A percentile compares a stretch with the other conserved stretches of the same genome.
Evolutionary conservation across 345 rosid species (phyloP).

Genomic region (Syzygium oleosum): DNA sequence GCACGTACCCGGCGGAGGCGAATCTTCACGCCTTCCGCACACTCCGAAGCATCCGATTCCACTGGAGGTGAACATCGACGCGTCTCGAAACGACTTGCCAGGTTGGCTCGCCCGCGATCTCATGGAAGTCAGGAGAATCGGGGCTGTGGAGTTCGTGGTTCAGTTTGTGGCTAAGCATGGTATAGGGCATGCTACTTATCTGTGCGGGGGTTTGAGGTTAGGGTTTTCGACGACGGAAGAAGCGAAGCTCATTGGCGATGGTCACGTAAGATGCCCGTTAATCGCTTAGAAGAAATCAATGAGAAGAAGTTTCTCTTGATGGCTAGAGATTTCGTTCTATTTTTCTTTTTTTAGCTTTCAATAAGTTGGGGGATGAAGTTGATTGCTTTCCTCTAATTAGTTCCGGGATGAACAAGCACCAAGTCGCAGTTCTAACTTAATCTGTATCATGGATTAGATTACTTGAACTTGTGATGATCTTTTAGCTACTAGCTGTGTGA

Average conservation of each 20-base stretch:
- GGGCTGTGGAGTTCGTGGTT: not conserved
- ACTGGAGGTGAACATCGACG: not conserved
- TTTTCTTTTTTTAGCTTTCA: too few relatives aligned
- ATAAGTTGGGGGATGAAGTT: too few relatives aligned
- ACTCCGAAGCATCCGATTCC: not conserved
- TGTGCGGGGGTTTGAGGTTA: not conserved
- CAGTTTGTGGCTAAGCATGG: not conserved
- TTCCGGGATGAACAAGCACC: too few relatives aligned
- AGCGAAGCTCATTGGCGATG: not conserved
- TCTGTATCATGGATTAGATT: too few relatives aligned
- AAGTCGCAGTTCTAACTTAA: too few relatives aligned
- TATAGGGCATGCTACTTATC: not conserved
- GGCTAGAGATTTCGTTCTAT: not conserved
- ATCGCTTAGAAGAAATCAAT: not conserved
- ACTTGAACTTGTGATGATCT: too few relatives aligned
- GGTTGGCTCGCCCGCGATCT: not conserved
- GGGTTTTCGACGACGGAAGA: not conserved
- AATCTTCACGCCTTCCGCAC: not conserved
- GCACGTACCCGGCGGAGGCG: not conserved
- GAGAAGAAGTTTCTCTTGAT: not conserved
- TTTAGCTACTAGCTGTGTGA: too few relatives aligned
- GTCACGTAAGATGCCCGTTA: not conserved
- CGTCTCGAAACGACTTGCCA: not conserved
- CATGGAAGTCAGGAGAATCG: not conserved
- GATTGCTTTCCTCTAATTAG: too few relatives aligned